A percentile compares a stretch with the other conserved stretches of the same genome.
Conservation (phyloP, 1,139 yeast genomes). For the Saccharomyces uvarum region DNA sequence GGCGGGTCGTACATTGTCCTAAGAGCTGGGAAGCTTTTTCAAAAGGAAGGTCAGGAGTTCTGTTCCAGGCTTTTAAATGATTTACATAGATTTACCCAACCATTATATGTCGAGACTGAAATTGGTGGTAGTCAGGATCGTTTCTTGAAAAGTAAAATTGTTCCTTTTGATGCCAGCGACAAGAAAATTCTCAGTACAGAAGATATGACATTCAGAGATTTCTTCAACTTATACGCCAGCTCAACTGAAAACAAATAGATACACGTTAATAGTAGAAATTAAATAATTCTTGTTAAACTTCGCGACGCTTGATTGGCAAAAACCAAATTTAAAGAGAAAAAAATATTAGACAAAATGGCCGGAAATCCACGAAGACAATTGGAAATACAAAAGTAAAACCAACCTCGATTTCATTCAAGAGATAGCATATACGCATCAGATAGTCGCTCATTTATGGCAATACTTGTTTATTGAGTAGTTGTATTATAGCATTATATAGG, state of each 20-base stretch:
- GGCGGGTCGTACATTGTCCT: conserved; percentile 14
- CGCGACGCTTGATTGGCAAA: not conserved
- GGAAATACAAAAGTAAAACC: not conserved
- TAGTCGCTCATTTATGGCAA: not conserved
- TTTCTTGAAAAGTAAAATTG: conserved; percentile 11
- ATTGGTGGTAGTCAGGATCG: conserved; percentile 18
- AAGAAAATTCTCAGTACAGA: conserved; percentile 8
- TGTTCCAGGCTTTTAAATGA: not conserved
- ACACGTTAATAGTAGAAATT: not conserved
- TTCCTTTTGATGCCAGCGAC: conserved; percentile 8
- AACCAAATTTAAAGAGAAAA: not conserved
- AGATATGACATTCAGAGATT: conserved; percentile 13
- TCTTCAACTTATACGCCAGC: not conserved
- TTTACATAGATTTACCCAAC: conserved; percentile 7
- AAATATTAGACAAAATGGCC: not conserved
- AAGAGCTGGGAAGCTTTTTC: conserved; percentile 2
- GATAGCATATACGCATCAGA: not conserved
- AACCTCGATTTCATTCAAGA: not conserved
- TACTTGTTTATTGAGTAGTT: not conserved
- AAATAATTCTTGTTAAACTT: not conserved
- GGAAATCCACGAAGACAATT: not conserved
- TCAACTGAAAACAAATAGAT: not conserved
- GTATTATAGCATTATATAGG: not conserved
- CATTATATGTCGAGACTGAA: conserved; percentile 9
- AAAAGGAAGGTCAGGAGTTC: not conserved